Percentiles rank a stretch among this genome's conserved stretches.
Conservation (phyloP, 345 rosid species). For the Eucalyptus pumila region DNA sequence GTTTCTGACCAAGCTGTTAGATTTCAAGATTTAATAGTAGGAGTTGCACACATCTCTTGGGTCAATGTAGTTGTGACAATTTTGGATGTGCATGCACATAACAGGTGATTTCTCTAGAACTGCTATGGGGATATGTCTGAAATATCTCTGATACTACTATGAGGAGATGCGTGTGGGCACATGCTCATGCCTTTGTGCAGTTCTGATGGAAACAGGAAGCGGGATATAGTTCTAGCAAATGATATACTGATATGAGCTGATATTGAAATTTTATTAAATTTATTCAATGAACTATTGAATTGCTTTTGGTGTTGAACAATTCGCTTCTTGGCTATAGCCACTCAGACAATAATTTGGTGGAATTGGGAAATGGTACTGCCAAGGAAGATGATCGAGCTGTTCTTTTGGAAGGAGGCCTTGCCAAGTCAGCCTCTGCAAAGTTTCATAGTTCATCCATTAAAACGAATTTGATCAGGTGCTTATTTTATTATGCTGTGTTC, state of each 20-base stretch:
- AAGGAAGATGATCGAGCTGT: constrained; percentile 83
- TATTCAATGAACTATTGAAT: neutral
- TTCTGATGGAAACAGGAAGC: neutral
- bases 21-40: neutral
- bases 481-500: neutral
- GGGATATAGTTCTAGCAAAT: neutral
- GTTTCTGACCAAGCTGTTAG: neutral
- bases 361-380: constrained; percentile 42
- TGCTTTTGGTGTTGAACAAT: neutral
- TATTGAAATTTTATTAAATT: neutral
- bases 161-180: neutral
- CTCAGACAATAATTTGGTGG: constrained; percentile 80
- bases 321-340: constrained; percentile 46
- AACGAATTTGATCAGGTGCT: constrained; percentile 79
- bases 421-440: constrained; percentile 65
- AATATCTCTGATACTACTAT: neutral
- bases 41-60: neutral
- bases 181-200: neutral
- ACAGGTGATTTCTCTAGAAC: neutral
- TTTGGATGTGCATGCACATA: neutral
- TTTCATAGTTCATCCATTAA: constrained; percentile 51
- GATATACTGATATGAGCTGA: neutral
- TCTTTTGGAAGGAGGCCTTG: constrained; percentile 84
- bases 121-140: neutral
- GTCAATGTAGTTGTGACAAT: neutral